Base-by-base conservation (phyloP, 2,329 filamentous ascomycete genomes). In the Colletotrichum kahawae region DNA sequence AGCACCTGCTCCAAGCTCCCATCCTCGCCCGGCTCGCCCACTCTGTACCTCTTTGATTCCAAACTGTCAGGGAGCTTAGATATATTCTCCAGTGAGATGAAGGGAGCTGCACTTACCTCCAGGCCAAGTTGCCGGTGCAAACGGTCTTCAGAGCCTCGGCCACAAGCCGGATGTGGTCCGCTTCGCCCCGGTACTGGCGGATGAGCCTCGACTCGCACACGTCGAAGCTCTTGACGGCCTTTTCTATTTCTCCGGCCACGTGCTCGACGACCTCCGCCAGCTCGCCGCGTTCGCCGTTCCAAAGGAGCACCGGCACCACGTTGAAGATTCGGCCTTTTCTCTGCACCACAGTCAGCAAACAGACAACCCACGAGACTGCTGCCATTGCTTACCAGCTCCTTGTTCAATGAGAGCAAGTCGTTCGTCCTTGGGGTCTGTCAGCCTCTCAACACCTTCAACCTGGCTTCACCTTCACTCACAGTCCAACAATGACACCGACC, bases 101-200 rank as follows among this genome's bases (percentile, higher is more conserved):
- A 14, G 13, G 38, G 4, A 57, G 14, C 3, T 36, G 12, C 18
- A 59, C 73, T 38, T 27, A 76, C 75, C 75, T 77, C 75, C 75
- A 77, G 10, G 60, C 29, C 4, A 77, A 43, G 18, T 76, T 77
- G 33, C 75, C 75, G 2, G 75, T 77, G 69, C 73, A 77, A 24
- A 69, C 69, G 31, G 51, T 67, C 43, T 77, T 75, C 38, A 77
- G 59, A 60, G 68, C 67, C 12, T 57, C 59, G 9, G 65, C 14
- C 14, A 76, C 65, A 31, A 65, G 31, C 60, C 33, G 34, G 24
- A 75, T 76, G 31, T 36, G 31, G 10, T 70, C 65, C 27, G 65
- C 48, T 13, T 76, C 64, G n/a, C 48, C 33, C 24, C 13, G 59
- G n/a, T 60, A 38, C 73, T 59, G 38, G 6, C 54, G 54, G 34